Percentiles rank a stretch among this genome's conserved stretches.
phyloP scores from a whole-genome alignment of 2,329 filamentous ascomycete species.

The Chalara sp. region DNA sequence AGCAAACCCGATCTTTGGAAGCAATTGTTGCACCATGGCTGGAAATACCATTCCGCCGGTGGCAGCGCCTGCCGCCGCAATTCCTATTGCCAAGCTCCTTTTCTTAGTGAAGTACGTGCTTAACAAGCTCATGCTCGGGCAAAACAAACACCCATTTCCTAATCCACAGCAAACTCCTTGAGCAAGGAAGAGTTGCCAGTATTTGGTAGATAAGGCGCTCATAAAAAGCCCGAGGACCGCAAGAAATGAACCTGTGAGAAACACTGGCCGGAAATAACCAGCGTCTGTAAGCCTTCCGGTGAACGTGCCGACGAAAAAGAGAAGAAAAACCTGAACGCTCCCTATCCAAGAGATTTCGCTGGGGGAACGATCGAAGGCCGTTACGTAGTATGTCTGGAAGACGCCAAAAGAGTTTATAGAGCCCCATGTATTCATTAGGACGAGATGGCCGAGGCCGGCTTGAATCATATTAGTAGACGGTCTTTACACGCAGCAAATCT shows the following conservation, averaged over 20 bases:
- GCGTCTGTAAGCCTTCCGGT: constrained; percentile 30
- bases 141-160: constrained; percentile 32
- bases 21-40: constrained; percentile 31
- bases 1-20: constrained; percentile 32
- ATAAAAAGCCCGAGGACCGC: constrained; percentile 29
- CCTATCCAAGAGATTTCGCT: constrained; percentile 37
- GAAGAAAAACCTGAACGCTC: constrained; percentile 31
- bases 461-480: background rate
- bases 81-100: constrained; percentile 27
- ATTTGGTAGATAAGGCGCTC: constrained; percentile 28
- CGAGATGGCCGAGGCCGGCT: constrained; percentile 2
- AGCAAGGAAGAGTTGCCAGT: constrained; percentile 34
- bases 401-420: constrained; percentile 30
- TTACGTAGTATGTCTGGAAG: constrained; percentile 34
- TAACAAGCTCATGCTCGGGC: constrained; percentile 29
- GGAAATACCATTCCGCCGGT: constrained; percentile 36
- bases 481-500: background rate
- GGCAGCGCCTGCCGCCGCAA: constrained; percentile 27
- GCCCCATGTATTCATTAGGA: constrained; percentile 26
- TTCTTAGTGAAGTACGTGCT: constrained; percentile 32
- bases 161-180: constrained; percentile 34
- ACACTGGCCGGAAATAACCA: constrained; percentile 27
- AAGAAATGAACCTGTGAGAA: constrained; percentile 6
- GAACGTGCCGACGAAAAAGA: constrained; percentile 31
- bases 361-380: constrained; percentile 21